Evolutionary conservation across 371 early-diverging fungal genomes (phyloP).

Genomic region (Mucor saturninus): DNA sequence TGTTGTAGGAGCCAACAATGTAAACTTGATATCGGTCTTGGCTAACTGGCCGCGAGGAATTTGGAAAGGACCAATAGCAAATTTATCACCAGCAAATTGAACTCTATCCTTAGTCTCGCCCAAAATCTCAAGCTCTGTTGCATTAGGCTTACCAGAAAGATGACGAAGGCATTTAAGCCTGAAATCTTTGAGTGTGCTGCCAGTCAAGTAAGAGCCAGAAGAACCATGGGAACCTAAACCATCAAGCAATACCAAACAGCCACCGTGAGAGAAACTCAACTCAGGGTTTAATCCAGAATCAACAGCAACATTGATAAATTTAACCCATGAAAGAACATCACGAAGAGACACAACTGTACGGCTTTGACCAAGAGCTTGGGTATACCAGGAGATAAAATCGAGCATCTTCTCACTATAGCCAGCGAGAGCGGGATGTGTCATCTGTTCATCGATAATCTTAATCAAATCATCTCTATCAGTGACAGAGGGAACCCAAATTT

Average conservation of each 20-base stretch:
- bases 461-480: slow-evolving; percentile 79
- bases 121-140: slow-evolving; percentile 50
- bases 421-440: slow-evolving; percentile 53
- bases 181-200: slow-evolving; percentile 50
- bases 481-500: slow-evolving; percentile 96
- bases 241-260: slow-evolving; percentile 92
- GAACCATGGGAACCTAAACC: slow-evolving; percentile 91
- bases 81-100: slow-evolving; percentile 41
- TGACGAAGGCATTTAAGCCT: slow-evolving; percentile 60
- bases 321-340: slow-evolving; percentile 94
- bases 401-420: slow-evolving; percentile 50
- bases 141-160: slow-evolving; percentile 37
- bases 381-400: slow-evolving; percentile 65
- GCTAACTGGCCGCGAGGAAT: slow-evolving; percentile 67
- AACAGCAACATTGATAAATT: slow-evolving; percentile 74
- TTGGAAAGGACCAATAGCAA: slow-evolving; percentile 81
- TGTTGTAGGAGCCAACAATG: slow-evolving; percentile 90
- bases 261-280: slow-evolving; percentile 88
- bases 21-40: slow-evolving; percentile 69
- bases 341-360: slow-evolving; percentile 76
- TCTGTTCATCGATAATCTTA: slow-evolving; percentile 75
- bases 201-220: slow-evolving; percentile 67
- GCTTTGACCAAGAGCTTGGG: slow-evolving; percentile 49
- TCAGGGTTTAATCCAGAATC: slow-evolving; percentile 36
- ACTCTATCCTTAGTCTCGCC: slow-evolving; percentile 51